Evolutionary conservation across 352 stramenopile species (phyloP).

Genomic region (Pythium aphanidermatum): DNA sequence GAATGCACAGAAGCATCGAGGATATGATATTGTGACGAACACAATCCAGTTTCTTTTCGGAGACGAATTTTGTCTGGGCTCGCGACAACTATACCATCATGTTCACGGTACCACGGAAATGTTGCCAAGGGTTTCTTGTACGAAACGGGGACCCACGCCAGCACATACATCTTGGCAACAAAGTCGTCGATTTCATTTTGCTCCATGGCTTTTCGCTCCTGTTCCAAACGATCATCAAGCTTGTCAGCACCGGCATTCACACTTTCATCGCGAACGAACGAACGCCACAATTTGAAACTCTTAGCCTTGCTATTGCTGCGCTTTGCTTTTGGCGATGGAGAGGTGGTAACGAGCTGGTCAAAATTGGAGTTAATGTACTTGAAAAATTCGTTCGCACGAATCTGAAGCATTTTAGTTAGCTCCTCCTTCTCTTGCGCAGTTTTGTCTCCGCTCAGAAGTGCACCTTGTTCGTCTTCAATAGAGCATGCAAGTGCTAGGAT

Average conservation of each 20-base stretch:
- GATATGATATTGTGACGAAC: constrained; percentile 61
- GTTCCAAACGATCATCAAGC: too few species aligned
- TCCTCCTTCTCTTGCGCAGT: constrained; percentile 5
- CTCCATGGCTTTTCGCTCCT: constrained; percentile 32
- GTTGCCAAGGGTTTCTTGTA: constrained; percentile 26
- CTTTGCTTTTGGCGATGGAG: constrained; percentile 17
- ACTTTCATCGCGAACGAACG: constrained; percentile 34
- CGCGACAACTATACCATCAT: constrained; percentile 34
- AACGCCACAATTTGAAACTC: constrained; percentile 47
- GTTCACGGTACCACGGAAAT: constrained; percentile 34
- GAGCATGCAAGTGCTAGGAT: constrained; percentile 57
- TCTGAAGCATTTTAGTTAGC: constrained; percentile 22
- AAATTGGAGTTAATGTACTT: constrained; percentile 64
- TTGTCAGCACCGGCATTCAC: too few species aligned
- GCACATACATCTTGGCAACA: constrained; percentile 42
- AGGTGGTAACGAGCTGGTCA: constrained; percentile 37
- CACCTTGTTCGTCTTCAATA: constrained; percentile 45
- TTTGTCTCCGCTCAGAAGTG: constrained; percentile 19
- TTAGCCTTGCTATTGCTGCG: constrained; percentile 39
- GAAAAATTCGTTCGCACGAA: constrained; percentile 43
- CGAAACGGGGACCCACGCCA: constrained; percentile 54
- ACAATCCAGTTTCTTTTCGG: constrained; percentile 42
- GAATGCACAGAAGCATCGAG: constrained; percentile 41
- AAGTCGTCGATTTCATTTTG: constrained; percentile 57
- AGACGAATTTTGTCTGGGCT: constrained; percentile 20